Percentiles rank a stretch among this genome's conserved stretches.
These are phyloP conservation scores for Talaromyces funiculosus DNA, from an alignment of 2,329 filamentous ascomycete species.

Conservation along the genomic window DNA sequence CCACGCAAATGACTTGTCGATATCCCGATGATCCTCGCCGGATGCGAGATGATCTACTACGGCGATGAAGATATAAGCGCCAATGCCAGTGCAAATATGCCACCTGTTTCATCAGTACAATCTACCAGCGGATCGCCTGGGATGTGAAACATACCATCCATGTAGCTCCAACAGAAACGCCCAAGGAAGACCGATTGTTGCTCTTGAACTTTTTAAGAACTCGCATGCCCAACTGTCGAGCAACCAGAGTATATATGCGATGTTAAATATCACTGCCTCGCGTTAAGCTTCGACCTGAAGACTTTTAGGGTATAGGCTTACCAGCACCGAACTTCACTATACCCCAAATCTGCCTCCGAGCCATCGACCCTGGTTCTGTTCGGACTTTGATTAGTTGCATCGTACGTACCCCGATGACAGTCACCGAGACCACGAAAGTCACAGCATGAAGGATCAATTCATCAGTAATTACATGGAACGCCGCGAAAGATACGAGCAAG, in stretches of 20 bases:
- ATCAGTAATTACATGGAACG: slow-evolving; percentile 41
- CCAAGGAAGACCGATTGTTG: slow-evolving; percentile 31
- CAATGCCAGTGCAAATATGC: slow-evolving; percentile 40
- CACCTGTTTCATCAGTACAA: slow-evolving; percentile 28
- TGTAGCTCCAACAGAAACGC: slow-evolving; percentile 40
- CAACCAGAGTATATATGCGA: slow-evolving; percentile 39
- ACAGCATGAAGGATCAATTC: slow-evolving; percentile 39
- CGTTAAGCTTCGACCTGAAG: not conserved
- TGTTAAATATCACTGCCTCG: slow-evolving; percentile 25
- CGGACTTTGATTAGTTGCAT: slow-evolving; percentile 24
- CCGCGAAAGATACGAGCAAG: slow-evolving; percentile 30
- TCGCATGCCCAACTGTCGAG: slow-evolving; percentile 35
- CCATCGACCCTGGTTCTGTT: not conserved
- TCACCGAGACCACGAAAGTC: slow-evolving; percentile 32
- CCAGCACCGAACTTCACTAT: not conserved
- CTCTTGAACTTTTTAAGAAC: slow-evolving; percentile 21
- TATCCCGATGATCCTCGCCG: slow-evolving; percentile 27
- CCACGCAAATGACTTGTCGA: slow-evolving; percentile 29
- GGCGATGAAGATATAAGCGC: slow-evolving; percentile 37
- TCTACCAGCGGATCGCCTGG: not conserved
- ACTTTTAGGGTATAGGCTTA: not conserved
- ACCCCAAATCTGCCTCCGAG: not conserved
- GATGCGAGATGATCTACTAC: slow-evolving; percentile 36
- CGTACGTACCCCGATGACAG: slow-evolving; percentile 29
- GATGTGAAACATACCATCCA: slow-evolving; percentile 32